These are phyloP conservation scores for Yamadazyma atlantica DNA, from an alignment of 1,139 yeast genomes.

Conservation along the genomic window DNA sequence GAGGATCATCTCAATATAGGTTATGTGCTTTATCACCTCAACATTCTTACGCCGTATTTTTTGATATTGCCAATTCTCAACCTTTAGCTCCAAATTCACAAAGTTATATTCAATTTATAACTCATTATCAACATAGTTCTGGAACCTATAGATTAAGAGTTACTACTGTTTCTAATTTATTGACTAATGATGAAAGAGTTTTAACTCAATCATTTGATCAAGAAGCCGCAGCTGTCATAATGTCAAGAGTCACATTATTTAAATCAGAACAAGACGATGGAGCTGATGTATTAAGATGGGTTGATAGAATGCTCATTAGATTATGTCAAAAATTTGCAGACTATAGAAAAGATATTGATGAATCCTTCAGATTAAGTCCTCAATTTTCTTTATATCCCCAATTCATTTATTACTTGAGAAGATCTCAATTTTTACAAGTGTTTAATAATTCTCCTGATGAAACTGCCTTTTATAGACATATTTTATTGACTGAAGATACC, in stretches of 20 bases:
- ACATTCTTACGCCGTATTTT: conserved; percentile 83
- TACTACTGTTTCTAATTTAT: conserved; percentile 76
- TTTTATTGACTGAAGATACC: conserved; percentile 86
- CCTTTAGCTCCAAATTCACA: conserved; percentile 50
- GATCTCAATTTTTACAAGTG: conserved; percentile 94
- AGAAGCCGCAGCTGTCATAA: conserved; percentile 96
- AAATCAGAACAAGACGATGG: conserved; percentile 74
- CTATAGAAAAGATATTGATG: conserved; percentile 49
- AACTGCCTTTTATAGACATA: conserved; percentile 95
- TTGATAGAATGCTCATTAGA: conserved; percentile 50
- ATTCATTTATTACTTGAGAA: conserved; percentile 91
- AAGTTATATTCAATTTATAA: conserved; percentile 66
- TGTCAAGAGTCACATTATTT: conserved; percentile 91
- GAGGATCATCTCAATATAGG: conserved; percentile 87
- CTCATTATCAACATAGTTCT: conserved; percentile 76
- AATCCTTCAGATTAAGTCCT: conserved; percentile 47
- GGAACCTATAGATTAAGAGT: conserved; percentile 87
- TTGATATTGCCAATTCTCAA: conserved; percentile 71
- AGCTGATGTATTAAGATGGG: conserved; percentile 53
- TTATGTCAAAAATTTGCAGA: conserved; percentile 54
- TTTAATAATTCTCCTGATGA: conserved; percentile 98
- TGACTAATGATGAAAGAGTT: conserved; percentile 50
- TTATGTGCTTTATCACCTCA: conserved; percentile 82
- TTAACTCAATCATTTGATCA: conserved; percentile 83
- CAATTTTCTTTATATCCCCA: conserved; percentile 73